Evolutionary conservation across 495 filamentous ascomycete species (phyloP).

Genomic region (Bacidia rubella): DNA sequence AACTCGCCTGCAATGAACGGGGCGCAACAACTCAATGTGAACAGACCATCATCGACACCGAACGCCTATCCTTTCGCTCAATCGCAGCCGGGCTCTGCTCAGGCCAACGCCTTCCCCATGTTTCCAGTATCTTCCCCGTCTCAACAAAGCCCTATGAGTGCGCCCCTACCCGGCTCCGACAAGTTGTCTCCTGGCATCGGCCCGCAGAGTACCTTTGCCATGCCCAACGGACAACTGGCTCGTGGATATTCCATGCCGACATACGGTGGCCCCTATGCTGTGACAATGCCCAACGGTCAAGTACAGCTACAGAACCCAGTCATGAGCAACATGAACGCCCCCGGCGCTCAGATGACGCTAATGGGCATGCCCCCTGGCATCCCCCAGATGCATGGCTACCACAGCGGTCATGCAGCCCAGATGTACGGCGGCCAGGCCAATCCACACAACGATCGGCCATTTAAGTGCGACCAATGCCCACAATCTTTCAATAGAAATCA

Average conservation of each 20-base stretch:
- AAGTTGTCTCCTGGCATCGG: background rate
- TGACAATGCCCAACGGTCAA: background rate
- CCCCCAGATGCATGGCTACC: conserved; percentile 35
- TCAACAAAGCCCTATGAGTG: conserved; percentile 46
- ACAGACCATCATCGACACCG: conserved; percentile 46
- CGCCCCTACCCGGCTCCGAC: conserved; percentile 28
- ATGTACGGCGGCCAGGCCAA: conserved; percentile 38
- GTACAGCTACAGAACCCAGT: conserved; percentile 42
- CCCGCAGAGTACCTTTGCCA: background rate
- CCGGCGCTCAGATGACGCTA: conserved; percentile 53
- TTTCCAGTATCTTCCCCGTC: conserved; percentile 41
- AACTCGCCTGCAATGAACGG: background rate
- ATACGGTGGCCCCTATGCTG: too few species aligned
- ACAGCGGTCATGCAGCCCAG: conserved; percentile 40
- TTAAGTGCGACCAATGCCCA: conserved; percentile 85
- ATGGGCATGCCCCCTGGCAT: conserved; percentile 43
- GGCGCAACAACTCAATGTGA: background rate
- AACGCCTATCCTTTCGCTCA: conserved; percentile 40
- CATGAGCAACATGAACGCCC: conserved; percentile 63
- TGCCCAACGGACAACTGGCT: background rate
- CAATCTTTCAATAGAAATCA: conserved; percentile 96
- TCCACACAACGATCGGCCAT: conserved; percentile 66
- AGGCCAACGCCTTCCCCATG: conserved; percentile 47
- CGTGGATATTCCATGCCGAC: background rate
- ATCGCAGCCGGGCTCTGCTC: conserved; percentile 47